Conservation (phyloP, 225 moss, liverwort and hornwort species). For the Bryoerythrophyllum caledonicum region DNA sequence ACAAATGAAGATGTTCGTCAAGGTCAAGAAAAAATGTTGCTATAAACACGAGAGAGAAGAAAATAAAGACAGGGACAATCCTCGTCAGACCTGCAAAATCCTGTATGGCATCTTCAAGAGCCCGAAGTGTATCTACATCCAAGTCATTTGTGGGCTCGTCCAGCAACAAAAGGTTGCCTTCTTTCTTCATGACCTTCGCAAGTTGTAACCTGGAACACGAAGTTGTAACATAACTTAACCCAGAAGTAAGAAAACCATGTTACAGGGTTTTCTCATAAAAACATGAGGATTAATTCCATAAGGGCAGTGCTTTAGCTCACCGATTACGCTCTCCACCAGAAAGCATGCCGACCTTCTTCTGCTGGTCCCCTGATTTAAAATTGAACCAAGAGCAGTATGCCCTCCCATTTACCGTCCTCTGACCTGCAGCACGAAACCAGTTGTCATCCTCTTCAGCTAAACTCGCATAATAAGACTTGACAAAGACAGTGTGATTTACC, state of each 20-base stretch:
- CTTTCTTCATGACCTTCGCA: constrained; percentile 96
- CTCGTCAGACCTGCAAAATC: constrained; percentile 75
- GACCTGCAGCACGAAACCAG: constrained; percentile 49
- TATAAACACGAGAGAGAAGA: constrained; percentile 9
- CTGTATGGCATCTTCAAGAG: constrained; percentile 88
- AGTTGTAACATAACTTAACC: constrained; percentile 11
- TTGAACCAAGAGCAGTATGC: constrained; percentile 97
- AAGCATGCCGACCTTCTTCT: constrained; percentile 91
- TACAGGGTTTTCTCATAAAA: background rate
- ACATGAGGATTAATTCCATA: background rate
- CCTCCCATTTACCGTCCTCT: constrained; percentile 78
- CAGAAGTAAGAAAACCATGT: background rate
- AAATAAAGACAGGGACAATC: constrained; percentile 1
- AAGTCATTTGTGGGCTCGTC: constrained; percentile 98
- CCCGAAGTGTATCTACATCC: constrained; percentile 94
- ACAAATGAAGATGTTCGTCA: background rate
- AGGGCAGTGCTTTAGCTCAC: constrained; percentile 22
- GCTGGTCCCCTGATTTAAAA: constrained; percentile 87
- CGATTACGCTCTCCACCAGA: constrained; percentile 98
- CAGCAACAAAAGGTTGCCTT: constrained; percentile 84
- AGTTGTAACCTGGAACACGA: constrained; percentile 67
- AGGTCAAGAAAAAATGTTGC: constrained; percentile 1
- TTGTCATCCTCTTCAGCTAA: background rate
- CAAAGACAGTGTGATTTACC: background rate
- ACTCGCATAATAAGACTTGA: background rate